These are phyloP conservation scores for Xylaria flabelliformis DNA, from an alignment of 495 filamentous ascomycete species.

Conservation along the genomic window DNA sequence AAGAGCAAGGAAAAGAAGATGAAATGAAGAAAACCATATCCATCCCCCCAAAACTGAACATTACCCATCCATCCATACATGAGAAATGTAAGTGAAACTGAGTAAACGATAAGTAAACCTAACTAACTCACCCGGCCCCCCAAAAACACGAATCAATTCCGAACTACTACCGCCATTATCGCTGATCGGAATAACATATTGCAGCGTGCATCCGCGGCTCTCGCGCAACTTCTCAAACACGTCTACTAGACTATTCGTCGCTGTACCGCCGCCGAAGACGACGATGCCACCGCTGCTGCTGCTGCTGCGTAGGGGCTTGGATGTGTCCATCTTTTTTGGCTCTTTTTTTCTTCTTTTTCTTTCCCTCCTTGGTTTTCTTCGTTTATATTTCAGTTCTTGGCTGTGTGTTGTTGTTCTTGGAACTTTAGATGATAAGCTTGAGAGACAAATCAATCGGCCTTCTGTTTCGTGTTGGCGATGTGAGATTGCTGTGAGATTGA, in stretches of 20 bases:
- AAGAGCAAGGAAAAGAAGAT: background rate
- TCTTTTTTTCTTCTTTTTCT: background rate
- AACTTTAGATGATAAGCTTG: no score
- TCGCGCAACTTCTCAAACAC: conserved; percentile 80
- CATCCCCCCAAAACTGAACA: no score
- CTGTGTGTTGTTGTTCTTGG: no score
- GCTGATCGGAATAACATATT: conserved; percentile 90
- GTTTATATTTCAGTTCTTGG: background rate
- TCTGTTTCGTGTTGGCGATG: no score
- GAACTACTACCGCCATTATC: conserved; percentile 95
- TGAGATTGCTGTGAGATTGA: no score
- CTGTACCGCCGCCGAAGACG: conserved; percentile 87
- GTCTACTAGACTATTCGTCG: conserved; percentile 92
- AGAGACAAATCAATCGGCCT: no score
- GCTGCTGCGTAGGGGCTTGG: conserved; percentile 14
- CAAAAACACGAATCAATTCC: conserved; percentile 90
- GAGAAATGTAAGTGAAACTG: background rate
- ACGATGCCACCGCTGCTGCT: conserved; percentile 60
- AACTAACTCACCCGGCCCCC: conserved; percentile 68
- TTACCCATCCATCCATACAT: background rate
- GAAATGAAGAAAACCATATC: no score
- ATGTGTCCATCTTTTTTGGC: conserved; percentile 29
- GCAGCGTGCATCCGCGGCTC: conserved; percentile 71
- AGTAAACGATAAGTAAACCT: background rate
- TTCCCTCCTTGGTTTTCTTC: background rate